Evolutionary conservation across 169 alveolate species (phyloP), one percentile per base, ranked within the genome.

Genomic region (Toxoplasma gondii): DNA sequence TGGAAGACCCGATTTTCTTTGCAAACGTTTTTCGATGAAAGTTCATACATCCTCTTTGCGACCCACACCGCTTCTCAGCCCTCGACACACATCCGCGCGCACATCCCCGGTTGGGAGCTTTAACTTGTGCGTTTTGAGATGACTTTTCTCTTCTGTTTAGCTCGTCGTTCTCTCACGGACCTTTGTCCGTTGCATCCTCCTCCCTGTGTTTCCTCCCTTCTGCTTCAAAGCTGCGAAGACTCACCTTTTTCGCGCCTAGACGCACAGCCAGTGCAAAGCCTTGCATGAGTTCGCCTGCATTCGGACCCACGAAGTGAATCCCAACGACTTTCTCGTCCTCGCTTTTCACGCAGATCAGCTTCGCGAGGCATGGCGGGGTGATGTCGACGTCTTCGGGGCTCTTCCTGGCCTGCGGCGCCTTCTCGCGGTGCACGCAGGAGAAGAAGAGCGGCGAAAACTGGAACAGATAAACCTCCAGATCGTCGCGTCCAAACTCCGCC

Each of bases 271-370:
- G 97, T 27, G 99, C 98, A 94, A 98, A 96, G 31, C 99, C 99
- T 98, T 99, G 99, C 45, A 99, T 98, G 5, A 99, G 98, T 96
- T 99, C 99, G 10, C 99, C 99, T 22, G 99, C 99, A 96, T 98
- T 97, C 19, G 99, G 99, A 29, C 99, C 99, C 69, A 99, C 99
- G 91, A 98, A 98, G 96, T 99, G 99, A 96, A 98, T 96, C 53
- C 99, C 99, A 34, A 99, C 96, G 24, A 99, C 99, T 27, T 22
- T 12, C 95, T 95, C 96, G 88, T 97, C 97, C 45, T 98, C 99
- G 92, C 97, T 96, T 94, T 96, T 98, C 92, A 97, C 95, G 87
- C 98, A 98, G 81, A 99, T 94, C 36, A 99, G 97, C 96, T 99
- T 99, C 29, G 99, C 96, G 92, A 98, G 97, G 70, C 99, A 98